Evolutionary conservation across 805 yeast genomes (phyloP).

Genomic region (Kodamaea nitidulidarum): DNA sequence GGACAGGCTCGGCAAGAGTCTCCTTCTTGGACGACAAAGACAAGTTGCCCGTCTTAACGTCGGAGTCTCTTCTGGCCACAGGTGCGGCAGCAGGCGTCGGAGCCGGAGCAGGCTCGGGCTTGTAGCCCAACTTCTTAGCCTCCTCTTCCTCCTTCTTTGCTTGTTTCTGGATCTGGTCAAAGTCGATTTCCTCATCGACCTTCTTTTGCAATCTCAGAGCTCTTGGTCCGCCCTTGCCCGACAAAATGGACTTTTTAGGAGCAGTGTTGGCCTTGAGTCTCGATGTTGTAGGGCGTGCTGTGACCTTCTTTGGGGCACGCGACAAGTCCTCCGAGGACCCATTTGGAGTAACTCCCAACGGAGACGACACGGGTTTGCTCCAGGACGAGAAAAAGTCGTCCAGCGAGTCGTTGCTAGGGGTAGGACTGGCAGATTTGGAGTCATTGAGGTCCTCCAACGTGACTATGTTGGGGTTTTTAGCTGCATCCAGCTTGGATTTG

Average conservation of each 20-base stretch:
- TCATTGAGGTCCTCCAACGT: slow-evolving; percentile 53
- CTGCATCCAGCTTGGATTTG: slow-evolving; percentile 62
- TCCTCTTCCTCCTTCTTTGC: slow-evolving; percentile 83
- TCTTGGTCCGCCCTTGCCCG: slow-evolving; percentile 50
- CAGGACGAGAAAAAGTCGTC: slow-evolving; percentile 92
- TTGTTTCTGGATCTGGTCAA: slow-evolving; percentile 63
- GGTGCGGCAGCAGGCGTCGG: slow-evolving; percentile 2
- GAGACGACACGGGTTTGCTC: slow-evolving; percentile 57
- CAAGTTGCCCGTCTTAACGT: slow-evolving; percentile 1
- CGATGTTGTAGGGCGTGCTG: slow-evolving; percentile 21
- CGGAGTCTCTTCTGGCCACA: slow-evolving; percentile 2
- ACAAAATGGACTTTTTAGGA: slow-evolving; percentile 32
- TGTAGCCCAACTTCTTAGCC: slow-evolving; percentile 50
- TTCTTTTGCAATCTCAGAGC: slow-evolving; percentile 53
- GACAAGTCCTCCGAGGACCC: slow-evolving; percentile 34
- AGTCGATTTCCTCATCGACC: slow-evolving; percentile 48
- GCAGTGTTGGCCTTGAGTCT: slow-evolving; percentile 22
- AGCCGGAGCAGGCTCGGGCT: slow-evolving; percentile 24
- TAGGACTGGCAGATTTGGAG: slow-evolving; percentile 23
- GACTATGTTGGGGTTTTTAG: slow-evolving; percentile 66
- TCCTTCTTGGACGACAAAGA: slow-evolving; percentile 8
- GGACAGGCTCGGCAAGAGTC: slow-evolving; percentile 19
- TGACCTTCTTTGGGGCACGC: slow-evolving; percentile 5
- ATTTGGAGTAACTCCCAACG: slow-evolving; percentile 44
- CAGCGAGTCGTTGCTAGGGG: slow-evolving; percentile 42